Percentiles rank a stretch among this genome's conserved stretches.
Conservation (phyloP, 768 basidiomycete genomes). For the Cystobasidium onofrii region DNA sequence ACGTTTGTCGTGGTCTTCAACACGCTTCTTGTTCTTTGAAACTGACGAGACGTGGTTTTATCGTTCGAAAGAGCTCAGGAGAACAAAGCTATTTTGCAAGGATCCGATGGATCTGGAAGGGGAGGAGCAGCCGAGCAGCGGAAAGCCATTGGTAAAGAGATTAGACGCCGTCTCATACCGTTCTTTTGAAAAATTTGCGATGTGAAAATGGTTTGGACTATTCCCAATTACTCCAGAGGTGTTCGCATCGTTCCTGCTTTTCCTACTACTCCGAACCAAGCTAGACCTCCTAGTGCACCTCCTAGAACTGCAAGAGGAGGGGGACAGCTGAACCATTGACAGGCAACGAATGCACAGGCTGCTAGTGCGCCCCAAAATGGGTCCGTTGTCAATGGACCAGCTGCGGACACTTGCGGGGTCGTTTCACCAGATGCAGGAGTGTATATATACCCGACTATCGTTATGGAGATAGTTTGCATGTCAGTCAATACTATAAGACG, state of each 20-base stretch:
- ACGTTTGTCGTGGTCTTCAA: not conserved
- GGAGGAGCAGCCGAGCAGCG: constrained; percentile 28
- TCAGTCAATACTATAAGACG: not conserved
- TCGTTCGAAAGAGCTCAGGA: constrained; percentile 29
- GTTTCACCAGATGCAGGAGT: not conserved
- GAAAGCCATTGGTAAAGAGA: constrained; percentile 7
- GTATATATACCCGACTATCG: constrained; percentile 2
- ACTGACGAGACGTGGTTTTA: too few species aligned
- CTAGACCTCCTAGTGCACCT: not conserved
- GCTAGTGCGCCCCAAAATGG: constrained; percentile 1
- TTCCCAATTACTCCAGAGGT: not conserved
- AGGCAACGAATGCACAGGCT: not conserved
- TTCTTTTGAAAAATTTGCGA: not conserved
- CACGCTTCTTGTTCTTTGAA: too few species aligned
- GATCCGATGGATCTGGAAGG: constrained; percentile 26
- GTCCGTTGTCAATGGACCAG: not conserved
- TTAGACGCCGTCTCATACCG: not conserved
- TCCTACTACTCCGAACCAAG: not conserved
- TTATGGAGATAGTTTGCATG: not conserved
- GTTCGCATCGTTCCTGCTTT: not conserved
- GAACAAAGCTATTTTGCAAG: constrained; percentile 31
- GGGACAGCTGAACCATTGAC: not conserved
- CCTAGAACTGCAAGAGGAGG: not conserved
- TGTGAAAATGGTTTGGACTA: too few species aligned
- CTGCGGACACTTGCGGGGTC: not conserved